Conservation (phyloP, 2,329 filamentous ascomycete species). For the Ophiostoma himal-ulmi region DNA sequence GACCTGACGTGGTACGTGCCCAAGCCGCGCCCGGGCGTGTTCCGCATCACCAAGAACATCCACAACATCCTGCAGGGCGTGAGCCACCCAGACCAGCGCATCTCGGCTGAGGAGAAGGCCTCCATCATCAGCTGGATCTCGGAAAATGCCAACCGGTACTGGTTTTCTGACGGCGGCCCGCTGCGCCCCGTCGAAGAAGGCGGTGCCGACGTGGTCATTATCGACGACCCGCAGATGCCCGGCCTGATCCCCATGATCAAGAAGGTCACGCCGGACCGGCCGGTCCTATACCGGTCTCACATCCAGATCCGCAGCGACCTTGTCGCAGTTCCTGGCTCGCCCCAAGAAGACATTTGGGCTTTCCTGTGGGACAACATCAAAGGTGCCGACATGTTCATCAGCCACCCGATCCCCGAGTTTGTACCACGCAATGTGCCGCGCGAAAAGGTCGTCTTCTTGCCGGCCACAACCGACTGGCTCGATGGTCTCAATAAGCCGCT, state of each 20-base stretch:
- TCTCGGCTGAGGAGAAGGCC: conserved; percentile 56
- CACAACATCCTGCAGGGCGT: conserved; percentile 87
- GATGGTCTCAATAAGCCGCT: conserved; percentile 76
- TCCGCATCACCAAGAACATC: conserved; percentile 78
- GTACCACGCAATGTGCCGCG: conserved; percentile 62
- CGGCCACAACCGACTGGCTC: conserved; percentile 77
- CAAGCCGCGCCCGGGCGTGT: conserved; percentile 71
- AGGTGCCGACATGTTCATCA: conserved; percentile 71
- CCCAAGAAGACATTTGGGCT: conserved; percentile 68
- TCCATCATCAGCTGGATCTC: conserved; percentile 65
- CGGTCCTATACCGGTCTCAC: conserved; percentile 74
- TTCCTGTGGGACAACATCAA: conserved; percentile 69
- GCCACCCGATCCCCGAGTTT: conserved; percentile 70
- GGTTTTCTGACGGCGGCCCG: conserved; percentile 63
- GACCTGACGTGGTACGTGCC: conserved; percentile 75
- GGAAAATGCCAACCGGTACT: conserved; percentile 69
- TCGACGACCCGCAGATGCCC: conserved; percentile 83
- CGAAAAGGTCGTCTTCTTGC: conserved; percentile 66
- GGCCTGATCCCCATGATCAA: conserved; percentile 71
- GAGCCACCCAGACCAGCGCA: conserved; percentile 56
- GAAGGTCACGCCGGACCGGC: conserved; percentile 61
- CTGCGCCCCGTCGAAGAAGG: conserved; percentile 59
- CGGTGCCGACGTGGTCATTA: conserved; percentile 69
- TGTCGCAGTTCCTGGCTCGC: conserved; percentile 54
- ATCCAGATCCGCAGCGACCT: conserved; percentile 77